Conservation (phyloP, 2,329 filamentous ascomycete genomes). For the Penicillium sp. region DNA sequence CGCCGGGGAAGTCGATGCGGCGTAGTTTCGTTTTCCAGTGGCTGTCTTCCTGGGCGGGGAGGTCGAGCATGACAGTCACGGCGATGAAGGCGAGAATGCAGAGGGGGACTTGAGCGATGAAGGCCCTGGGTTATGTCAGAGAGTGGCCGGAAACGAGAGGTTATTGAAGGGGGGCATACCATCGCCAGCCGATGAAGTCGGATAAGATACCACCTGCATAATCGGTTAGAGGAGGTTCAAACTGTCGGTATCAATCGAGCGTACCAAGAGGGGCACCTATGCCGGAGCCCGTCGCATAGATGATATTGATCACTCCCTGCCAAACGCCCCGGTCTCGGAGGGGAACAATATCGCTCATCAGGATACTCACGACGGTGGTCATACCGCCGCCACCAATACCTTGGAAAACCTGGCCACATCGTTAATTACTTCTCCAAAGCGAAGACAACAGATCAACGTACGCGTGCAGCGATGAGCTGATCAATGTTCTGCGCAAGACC, state of each 20-base stretch:
- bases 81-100: slow-evolving; percentile 57
- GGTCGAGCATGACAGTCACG: slow-evolving; percentile 54
- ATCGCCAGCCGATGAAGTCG: slow-evolving; percentile 66
- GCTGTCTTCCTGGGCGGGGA: slow-evolving; percentile 50
- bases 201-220: slow-evolving; percentile 62
- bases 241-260: too few relatives aligned
- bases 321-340: slow-evolving; percentile 62
- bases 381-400: slow-evolving; percentile 64
- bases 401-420: slow-evolving; percentile 41
- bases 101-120: slow-evolving; percentile 61
- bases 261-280: slow-evolving; percentile 62
- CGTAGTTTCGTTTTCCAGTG: slow-evolving; percentile 59
- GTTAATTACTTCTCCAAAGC: slow-evolving; percentile 24
- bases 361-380: slow-evolving; percentile 59
- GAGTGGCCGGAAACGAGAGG: background rate
- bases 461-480: slow-evolving; percentile 57
- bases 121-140: slow-evolving; percentile 47
- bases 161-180: slow-evolving; percentile 48
- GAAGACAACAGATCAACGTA: slow-evolving; percentile 30
- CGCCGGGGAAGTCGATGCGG: slow-evolving; percentile 66
- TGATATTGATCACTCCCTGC: slow-evolving; percentile 65
- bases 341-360: slow-evolving; percentile 63
- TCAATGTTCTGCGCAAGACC: slow-evolving; percentile 57
- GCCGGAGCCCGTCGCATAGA: slow-evolving; percentile 62
- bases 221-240: too few relatives aligned